phyloP scores from a whole-genome alignment of 441 rosid genomes.

The Arabidopsis hybrid region DNA sequence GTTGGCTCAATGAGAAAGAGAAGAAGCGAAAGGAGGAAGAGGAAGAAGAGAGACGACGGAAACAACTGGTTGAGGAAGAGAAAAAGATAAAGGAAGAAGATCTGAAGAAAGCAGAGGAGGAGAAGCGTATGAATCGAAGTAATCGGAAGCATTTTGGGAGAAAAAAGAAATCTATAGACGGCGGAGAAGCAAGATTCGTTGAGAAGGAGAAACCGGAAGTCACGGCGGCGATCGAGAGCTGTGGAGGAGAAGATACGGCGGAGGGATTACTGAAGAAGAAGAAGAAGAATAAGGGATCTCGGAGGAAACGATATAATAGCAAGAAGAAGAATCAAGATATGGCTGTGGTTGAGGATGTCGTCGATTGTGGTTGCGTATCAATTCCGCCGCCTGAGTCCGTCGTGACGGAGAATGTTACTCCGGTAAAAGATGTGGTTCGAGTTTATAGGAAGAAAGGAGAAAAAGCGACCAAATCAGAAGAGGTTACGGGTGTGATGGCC shows the following conservation, averaged over 20 bases:
- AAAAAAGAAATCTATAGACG: neutral
- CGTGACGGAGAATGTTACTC: neutral
- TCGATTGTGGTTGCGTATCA: slow-evolving; percentile 15
- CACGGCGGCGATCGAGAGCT: slow-evolving; percentile 12
- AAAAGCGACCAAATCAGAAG: neutral
- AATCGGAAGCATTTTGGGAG: neutral
- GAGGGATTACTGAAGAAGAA: neutral
- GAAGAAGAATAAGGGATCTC: neutral
- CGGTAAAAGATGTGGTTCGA: slow-evolving; percentile 2
- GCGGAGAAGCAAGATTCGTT: slow-evolving; percentile 18
- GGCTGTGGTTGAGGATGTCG: neutral
- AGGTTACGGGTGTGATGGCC: slow-evolving; percentile 9
- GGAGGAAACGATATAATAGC: slow-evolving; percentile 6
- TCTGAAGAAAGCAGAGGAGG: slow-evolving; percentile 21
- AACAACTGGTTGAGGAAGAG: slow-evolving; percentile 22
- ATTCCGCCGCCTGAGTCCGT: neutral
- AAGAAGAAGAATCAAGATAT: slow-evolving; percentile 25
- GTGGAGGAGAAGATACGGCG: slow-evolving; percentile 21
- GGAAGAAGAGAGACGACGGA: slow-evolving; percentile 28
- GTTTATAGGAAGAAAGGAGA: neutral
- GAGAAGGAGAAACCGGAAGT: neutral
- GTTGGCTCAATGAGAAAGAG: slow-evolving; percentile 38
- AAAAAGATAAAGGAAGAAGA: slow-evolving; percentile 1
- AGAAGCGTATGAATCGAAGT: neutral
- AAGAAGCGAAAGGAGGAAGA: slow-evolving; percentile 28